These are phyloP conservation scores for Theileria parva DNA, from an alignment of 169 alveolate species.

Conservation along the genomic window DNA sequence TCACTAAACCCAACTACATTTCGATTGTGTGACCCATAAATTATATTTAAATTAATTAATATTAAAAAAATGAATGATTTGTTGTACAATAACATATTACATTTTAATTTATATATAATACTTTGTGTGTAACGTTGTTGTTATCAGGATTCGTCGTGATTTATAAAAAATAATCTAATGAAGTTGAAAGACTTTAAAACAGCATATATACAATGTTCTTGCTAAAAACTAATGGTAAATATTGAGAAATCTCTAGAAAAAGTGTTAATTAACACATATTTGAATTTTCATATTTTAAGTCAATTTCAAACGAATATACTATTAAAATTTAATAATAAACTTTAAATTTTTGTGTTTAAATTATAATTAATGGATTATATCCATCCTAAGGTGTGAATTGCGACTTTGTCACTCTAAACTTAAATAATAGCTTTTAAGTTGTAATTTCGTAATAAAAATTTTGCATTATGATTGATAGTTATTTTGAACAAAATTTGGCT, in stretches of 20 bases:
- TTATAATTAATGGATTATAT: background rate
- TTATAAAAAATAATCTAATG: background rate
- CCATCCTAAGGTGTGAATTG: background rate
- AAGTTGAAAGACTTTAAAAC: background rate
- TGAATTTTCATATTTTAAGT: too few species aligned
- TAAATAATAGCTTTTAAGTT: background rate
- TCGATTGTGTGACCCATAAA: background rate
- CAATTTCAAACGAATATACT: background rate
- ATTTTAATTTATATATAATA: background rate
- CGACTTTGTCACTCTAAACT: background rate
- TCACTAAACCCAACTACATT: background rate
- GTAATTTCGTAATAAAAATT: too few species aligned
- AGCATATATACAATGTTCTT: background rate
- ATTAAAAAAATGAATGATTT: background rate
- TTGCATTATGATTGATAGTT: too few species aligned
- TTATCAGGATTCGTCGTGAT: background rate
- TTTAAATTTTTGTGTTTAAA: too few species aligned
- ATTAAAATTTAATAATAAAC: too few species aligned
- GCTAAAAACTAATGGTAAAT: background rate
- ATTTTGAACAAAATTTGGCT: background rate
- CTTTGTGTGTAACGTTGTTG: slow-evolving; percentile 4
- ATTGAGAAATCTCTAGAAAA: background rate
- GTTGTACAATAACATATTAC: background rate
- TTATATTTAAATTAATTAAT: background rate
- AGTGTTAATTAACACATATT: background rate